phyloP scores from a whole-genome alignment of 140 eudicot genomes.

The Senecio squalidus region DNA sequence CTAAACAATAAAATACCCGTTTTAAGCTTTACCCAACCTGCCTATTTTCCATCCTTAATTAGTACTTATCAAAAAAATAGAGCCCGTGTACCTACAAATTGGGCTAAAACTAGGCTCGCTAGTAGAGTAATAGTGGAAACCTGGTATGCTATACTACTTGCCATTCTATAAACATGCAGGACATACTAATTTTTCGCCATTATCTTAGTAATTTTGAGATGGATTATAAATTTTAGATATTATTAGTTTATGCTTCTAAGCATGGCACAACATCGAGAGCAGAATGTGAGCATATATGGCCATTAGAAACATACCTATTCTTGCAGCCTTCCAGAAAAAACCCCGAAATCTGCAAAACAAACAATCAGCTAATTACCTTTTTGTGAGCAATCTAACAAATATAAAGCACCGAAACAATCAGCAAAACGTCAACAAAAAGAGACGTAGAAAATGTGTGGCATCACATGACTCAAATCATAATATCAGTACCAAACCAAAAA shows the following conservation, averaged over 20 bases:
- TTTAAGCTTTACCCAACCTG: too few relatives aligned
- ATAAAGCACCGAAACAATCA: neutral
- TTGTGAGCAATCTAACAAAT: neutral
- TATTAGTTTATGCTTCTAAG: neutral
- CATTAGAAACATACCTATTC: conserved; percentile 27
- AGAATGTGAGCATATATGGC: neutral
- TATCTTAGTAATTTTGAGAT: conserved; percentile 1
- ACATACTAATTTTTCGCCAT: neutral
- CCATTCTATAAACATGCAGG: neutral
- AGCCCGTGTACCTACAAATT: conserved; percentile 3
- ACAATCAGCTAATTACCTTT: neutral
- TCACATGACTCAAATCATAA: too few relatives aligned
- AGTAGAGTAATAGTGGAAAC: too few relatives aligned
- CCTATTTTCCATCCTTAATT: too few relatives aligned
- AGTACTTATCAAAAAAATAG: conserved; percentile 1
- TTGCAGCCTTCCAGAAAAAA: too few relatives aligned
- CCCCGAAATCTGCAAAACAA: conserved; percentile 71
- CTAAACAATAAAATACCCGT: too few relatives aligned
- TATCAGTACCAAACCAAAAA: too few relatives aligned
- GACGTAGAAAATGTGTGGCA: too few relatives aligned
- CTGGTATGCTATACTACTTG: neutral
- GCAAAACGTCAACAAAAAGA: too few relatives aligned
- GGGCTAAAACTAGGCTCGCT: neutral
- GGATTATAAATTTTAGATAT: neutral
- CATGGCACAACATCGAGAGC: neutral